These are phyloP conservation scores for Leccinum uliginosum DNA, from an alignment of 768 basidiomycete species.

Conservation along the genomic window DNA sequence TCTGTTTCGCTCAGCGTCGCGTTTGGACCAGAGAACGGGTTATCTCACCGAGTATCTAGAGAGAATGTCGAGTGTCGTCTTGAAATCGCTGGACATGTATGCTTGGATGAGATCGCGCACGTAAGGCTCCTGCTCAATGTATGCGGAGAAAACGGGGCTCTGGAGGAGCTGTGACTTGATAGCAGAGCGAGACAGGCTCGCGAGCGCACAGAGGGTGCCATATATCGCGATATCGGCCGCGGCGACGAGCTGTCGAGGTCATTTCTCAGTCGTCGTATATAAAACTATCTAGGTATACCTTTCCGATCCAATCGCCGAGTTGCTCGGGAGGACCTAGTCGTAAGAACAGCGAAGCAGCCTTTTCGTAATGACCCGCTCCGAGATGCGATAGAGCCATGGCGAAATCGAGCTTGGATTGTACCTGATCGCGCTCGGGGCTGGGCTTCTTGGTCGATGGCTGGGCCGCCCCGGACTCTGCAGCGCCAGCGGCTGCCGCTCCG, in stretches of 20 bases:
- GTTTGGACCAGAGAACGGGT: background rate
- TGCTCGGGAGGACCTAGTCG: slow-evolving; percentile 61
- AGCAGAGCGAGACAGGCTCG: slow-evolving; percentile 63
- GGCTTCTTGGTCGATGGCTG: slow-evolving; percentile 40
- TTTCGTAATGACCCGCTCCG: slow-evolving; percentile 68
- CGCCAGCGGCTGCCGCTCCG: slow-evolving; percentile 29
- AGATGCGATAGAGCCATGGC: slow-evolving; percentile 76
- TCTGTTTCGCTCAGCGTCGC: slow-evolving; percentile 37
- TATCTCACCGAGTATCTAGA: slow-evolving; percentile 60
- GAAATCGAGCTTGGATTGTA: slow-evolving; percentile 77
- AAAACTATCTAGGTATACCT: slow-evolving; percentile 29
- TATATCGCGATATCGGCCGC: slow-evolving; percentile 86
- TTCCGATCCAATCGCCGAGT: slow-evolving; percentile 76
- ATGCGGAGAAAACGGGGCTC: slow-evolving; percentile 65
- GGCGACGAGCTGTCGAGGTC: slow-evolving; percentile 51
- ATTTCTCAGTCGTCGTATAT: background rate
- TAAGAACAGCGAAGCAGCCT: slow-evolving; percentile 72
- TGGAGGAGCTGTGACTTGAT: slow-evolving; percentile 68
- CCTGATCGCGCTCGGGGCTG: slow-evolving; percentile 53
- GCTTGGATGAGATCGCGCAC: slow-evolving; percentile 81
- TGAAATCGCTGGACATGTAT: slow-evolving; percentile 86
- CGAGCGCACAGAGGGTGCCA: slow-evolving; percentile 78
- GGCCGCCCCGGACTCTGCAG: slow-evolving; percentile 18
- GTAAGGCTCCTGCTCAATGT: slow-evolving; percentile 85
- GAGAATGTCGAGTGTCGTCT: slow-evolving; percentile 71